A percentile compares a stretch with the other conserved stretches of the same genome.
These are phyloP conservation scores for Aspergillus sp. DNA, from an alignment of 2,329 filamentous ascomycete species.

Conservation along the genomic window DNA sequence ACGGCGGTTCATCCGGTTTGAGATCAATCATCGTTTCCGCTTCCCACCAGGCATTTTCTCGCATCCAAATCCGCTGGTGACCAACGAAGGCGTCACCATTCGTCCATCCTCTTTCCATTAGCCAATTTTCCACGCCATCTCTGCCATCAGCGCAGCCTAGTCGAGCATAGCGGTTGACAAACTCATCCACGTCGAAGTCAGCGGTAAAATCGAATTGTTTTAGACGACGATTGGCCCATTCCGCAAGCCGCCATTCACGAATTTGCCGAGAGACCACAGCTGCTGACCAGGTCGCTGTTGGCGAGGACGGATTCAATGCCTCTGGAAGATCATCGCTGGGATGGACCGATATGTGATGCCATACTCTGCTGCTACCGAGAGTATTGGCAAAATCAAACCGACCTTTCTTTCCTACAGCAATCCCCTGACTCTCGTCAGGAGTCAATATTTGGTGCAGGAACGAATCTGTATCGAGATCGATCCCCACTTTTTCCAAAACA, in stretches of 20 bases:
- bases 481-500: conserved; percentile 80
- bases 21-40: conserved; percentile 94
- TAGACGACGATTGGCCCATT: conserved; percentile 94
- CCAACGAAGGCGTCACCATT: conserved; percentile 95
- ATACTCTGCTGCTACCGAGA: conserved; percentile 81
- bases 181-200: conserved; percentile 94
- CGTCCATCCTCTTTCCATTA: conserved; percentile 94
- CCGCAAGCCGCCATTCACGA: conserved; percentile 86
- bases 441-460: conserved; percentile 82
- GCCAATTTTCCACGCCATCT: conserved; percentile 92
- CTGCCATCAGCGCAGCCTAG: conserved; percentile 86
- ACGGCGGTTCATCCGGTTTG: conserved; percentile 61
- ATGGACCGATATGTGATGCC: conserved; percentile 91
- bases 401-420: conserved; percentile 73
- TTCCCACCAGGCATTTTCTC: conserved; percentile 95
- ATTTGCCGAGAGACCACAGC: conserved; percentile 89
- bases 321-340: conserved; percentile 84
- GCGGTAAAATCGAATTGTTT: conserved; percentile 92
- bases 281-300: conserved; percentile 88
- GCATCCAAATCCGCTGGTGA: conserved; percentile 90
- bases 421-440: conserved; percentile 73
- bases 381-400: conserved; percentile 75
- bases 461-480: conserved; percentile 76
- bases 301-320: conserved; percentile 66
- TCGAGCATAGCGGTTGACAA: conserved; percentile 74